Percentiles rank a stretch among this genome's conserved stretches.
Evolutionary conservation across 495 filamentous ascomycete genomes (phyloP).

Genomic region (Hypomontagnella monticulosa): DNA sequence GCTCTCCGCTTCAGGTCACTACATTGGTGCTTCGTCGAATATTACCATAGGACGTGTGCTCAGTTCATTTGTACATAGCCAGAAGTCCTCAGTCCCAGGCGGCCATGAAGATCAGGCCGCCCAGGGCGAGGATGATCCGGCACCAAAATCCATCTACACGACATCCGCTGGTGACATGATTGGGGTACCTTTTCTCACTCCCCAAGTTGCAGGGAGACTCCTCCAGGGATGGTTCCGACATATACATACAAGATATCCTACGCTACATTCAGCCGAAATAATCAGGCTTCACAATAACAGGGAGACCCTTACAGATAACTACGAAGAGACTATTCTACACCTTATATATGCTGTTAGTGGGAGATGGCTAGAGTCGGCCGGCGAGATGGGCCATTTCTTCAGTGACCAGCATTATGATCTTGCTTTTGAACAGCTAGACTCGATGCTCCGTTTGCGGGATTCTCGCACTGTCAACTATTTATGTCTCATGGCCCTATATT

Average conservation of each 20-base stretch:
- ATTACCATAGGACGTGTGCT: constrained; percentile 46
- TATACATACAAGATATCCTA: constrained; percentile 44
- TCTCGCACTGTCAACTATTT: constrained; percentile 46
- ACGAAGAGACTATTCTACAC: constrained; percentile 46
- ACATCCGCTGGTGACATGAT: constrained; percentile 36
- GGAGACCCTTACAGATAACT: constrained; percentile 39
- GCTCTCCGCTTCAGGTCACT: constrained; percentile 43
- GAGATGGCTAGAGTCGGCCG: constrained; percentile 47
- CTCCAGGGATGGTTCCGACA: constrained; percentile 45
- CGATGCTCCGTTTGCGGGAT: constrained; percentile 42
- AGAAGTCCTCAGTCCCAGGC: constrained; percentile 22
- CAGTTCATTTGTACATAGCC: constrained; percentile 41
- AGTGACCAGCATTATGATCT: constrained; percentile 46
- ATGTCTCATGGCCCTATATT: constrained; percentile 44
- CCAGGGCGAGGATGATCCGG: constrained; percentile 37
- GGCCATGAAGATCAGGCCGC: constrained; percentile 16
- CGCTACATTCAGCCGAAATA: constrained; percentile 39
- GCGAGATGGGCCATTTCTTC: constrained; percentile 44
- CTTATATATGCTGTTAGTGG: constrained; percentile 46
- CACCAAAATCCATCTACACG: constrained; percentile 42
- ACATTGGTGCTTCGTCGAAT: constrained; percentile 42
- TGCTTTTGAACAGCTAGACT: constrained; percentile 42
- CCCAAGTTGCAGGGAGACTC: constrained; percentile 37
- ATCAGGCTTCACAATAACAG: constrained; percentile 44
- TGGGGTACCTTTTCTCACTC: constrained; percentile 38